Evolutionary conservation across 352 stramenopile genomes (phyloP).

Genomic region (Phytophthora brassicae): DNA sequence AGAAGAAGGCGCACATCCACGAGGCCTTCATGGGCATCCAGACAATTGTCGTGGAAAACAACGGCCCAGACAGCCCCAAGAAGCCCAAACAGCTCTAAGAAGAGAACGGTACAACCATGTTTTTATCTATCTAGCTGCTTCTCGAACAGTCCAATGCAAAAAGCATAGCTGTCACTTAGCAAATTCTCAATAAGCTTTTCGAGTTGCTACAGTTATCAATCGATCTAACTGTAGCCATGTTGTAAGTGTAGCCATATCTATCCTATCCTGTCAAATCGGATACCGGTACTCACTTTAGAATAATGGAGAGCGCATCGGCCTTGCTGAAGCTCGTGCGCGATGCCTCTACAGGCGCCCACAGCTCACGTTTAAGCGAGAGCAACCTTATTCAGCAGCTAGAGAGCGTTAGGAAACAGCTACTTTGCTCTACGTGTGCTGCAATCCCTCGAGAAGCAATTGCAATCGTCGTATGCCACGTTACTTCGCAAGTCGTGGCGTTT

Average conservation of each 20-base stretch:
- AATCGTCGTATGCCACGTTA: conserved; percentile 27
- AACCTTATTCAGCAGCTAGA: conserved; percentile 19
- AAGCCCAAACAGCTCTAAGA: conserved; percentile 44
- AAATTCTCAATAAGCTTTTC: neutral
- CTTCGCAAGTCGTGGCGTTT: conserved; percentile 23
- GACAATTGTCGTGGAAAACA: conserved; percentile 59
- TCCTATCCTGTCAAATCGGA: neutral
- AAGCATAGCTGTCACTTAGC: neutral
- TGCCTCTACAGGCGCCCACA: conserved; percentile 6
- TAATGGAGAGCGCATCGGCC: conserved; percentile 19
- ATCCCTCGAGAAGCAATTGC: conserved; percentile 6
- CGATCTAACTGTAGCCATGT: no score
- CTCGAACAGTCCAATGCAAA: conserved; percentile 9
- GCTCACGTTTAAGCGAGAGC: conserved; percentile 15
- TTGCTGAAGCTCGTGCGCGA: conserved; percentile 25
- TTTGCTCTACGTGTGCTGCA: neutral
- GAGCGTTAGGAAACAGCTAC: conserved; percentile 19
- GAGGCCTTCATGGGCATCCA: conserved; percentile 61
- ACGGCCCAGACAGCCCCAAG: conserved; percentile 12
- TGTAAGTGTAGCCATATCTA: neutral
- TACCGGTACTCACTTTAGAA: neutral
- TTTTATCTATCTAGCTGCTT: conserved; percentile 6
- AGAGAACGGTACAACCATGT: neutral
- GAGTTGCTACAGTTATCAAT: no score
- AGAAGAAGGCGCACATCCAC: conserved; percentile 61